phyloP scores from a whole-genome alignment of 495 filamentous ascomycete genomes.

The Neurospora sp. region DNA sequence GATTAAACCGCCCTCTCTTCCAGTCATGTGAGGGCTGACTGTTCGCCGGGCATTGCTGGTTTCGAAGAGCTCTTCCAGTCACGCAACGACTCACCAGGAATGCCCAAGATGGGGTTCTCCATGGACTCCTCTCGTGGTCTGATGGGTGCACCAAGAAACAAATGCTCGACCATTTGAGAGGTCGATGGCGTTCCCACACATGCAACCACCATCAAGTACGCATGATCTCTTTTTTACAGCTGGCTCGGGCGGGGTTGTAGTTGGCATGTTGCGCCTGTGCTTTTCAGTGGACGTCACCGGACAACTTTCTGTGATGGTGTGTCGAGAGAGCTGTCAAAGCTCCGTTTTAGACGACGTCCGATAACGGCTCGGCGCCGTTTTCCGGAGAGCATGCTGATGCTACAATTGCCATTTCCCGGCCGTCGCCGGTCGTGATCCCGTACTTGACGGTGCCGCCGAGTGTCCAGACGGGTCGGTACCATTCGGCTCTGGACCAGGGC shows the following conservation, averaged over 20 bases:
- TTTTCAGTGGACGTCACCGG: neutral
- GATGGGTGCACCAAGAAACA: neutral
- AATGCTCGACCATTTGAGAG: neutral
- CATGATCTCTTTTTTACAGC: conserved; percentile 18
- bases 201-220: conserved; percentile 11
- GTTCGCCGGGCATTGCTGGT: neutral
- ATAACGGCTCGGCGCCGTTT: neutral
- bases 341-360: neutral
- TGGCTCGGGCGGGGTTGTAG: conserved; percentile 12
- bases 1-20: neutral
- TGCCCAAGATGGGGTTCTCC: neutral
- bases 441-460: neutral
- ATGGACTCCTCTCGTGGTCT: neutral
- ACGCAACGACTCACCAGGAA: neutral
- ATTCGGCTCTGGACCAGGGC: neutral
- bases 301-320: neutral
- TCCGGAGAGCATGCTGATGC: neutral
- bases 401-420: neutral
- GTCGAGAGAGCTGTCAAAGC: neutral
- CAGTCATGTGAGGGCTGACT: neutral
- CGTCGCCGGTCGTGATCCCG: neutral
- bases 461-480: neutral
- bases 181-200: conserved; percentile 7
- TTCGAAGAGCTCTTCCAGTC: neutral
- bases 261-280: conserved; percentile 1